Evolutionary conservation across 208 protist genomes (phyloP).

Genomic region (Trypanosoma boissoni): DNA sequence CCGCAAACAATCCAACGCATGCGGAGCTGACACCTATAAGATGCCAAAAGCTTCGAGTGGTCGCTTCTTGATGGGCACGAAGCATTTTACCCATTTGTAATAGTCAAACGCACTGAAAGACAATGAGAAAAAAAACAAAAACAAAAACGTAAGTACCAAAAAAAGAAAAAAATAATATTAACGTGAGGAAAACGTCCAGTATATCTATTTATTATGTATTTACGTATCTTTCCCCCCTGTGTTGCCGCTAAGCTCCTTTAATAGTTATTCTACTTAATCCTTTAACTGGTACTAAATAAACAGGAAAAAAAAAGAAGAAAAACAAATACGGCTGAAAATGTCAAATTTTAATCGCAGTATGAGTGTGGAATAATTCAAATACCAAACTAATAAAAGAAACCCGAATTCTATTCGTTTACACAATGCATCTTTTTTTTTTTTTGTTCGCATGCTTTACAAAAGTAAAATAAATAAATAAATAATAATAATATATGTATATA

Average conservation of each 20-base stretch:
- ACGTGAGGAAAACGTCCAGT: too few species aligned
- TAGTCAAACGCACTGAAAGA: neutral
- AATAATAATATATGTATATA: conserved; percentile 4
- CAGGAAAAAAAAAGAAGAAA: neutral
- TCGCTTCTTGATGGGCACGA: conserved; percentile 1
- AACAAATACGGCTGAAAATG: too few species aligned
- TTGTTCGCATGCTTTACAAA: too few species aligned
- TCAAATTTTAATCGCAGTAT: too few species aligned
- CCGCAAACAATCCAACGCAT: conserved; percentile 7
- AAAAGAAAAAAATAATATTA: neutral
- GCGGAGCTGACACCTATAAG: conserved; percentile 26
- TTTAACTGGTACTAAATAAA: conserved; percentile 5
- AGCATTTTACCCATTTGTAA: neutral
- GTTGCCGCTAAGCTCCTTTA: too few species aligned
- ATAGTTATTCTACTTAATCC: too few species aligned
- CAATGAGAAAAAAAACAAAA: conserved; percentile 5
- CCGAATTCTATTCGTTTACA: too few species aligned
- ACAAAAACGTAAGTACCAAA: neutral
- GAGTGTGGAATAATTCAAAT: too few species aligned
- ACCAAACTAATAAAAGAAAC: too few species aligned
- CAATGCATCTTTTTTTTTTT: too few species aligned
- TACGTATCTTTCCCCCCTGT: too few species aligned
- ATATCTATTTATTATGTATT: too few species aligned
- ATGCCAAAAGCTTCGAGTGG: conserved; percentile 46
- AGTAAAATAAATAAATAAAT: neutral